Conservation (phyloP, 306 rosid species). For the Cucumis cinereus region DNA sequence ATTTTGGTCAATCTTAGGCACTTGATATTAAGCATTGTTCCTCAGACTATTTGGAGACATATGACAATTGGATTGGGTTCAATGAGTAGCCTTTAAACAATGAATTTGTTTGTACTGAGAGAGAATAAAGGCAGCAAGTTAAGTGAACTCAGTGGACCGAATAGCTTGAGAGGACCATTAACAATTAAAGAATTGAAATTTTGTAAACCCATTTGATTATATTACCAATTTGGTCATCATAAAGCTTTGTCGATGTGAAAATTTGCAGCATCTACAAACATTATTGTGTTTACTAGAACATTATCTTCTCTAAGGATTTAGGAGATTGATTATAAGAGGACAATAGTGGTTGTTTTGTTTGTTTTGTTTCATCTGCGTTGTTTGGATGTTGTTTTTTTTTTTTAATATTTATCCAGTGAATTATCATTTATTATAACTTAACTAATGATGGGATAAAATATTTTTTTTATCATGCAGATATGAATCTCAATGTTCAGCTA, state of each 20-base stretch:
- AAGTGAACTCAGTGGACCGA: background rate
- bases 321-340: too few species aligned
- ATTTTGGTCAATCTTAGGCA: background rate
- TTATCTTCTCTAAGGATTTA: too few species aligned
- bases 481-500: too few species aligned
- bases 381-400: too few species aligned
- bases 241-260: background rate
- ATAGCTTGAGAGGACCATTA: background rate
- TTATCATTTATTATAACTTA: too few species aligned
- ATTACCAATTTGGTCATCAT: background rate
- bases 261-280: background rate
- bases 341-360: too few species aligned
- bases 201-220: background rate
- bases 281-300: too few species aligned
- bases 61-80: conserved; percentile 10
- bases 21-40: background rate
- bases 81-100: background rate
- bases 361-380: too few species aligned
- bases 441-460: too few species aligned
- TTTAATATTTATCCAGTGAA: too few species aligned
- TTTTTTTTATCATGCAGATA: too few species aligned
- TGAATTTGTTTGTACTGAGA: background rate
- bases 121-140: background rate
- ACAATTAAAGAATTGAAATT: background rate
- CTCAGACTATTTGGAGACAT: background rate